These are phyloP conservation scores for Pyrenula massariospora DNA, from an alignment of 495 filamentous ascomycete species.

Conservation along the genomic window DNA sequence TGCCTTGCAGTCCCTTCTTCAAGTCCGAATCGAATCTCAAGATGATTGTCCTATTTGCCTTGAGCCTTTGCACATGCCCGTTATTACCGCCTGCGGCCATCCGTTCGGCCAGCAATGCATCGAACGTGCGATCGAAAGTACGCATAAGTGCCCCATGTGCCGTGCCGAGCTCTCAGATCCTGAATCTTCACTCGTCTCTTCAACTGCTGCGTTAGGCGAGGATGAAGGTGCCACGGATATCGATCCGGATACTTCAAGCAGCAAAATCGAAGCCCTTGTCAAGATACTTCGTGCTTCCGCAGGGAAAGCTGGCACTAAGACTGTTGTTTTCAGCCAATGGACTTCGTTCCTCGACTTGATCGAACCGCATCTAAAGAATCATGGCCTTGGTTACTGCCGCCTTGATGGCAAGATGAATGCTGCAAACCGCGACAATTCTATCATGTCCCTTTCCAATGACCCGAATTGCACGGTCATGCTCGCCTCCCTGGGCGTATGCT, in stretches of 20 bases:
- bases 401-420: conserved; percentile 78
- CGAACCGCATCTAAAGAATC: conserved; percentile 52
- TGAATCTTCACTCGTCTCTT: conserved; percentile 52
- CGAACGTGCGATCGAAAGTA: conserved; percentile 61
- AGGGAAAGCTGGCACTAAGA: conserved; percentile 59
- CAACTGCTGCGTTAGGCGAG: conserved; percentile 43
- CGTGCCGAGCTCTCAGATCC: conserved; percentile 47
- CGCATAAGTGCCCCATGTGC: conserved; percentile 83
- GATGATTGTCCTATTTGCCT: conserved; percentile 82
- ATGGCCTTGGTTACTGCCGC: conserved; percentile 53
- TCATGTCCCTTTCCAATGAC: conserved; percentile 53
- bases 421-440: conserved; percentile 54
- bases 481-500: conserved; percentile 70
- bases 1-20: conserved; percentile 66
- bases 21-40: conserved; percentile 66
- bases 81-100: conserved; percentile 86
- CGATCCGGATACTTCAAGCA: conserved; percentile 57
- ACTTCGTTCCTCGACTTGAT: conserved; percentile 78
- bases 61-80: conserved; percentile 58
- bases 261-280: conserved; percentile 75
- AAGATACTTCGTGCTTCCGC: conserved; percentile 65
- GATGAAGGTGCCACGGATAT: conserved; percentile 30
- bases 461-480: conserved; percentile 67
- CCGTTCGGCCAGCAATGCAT: conserved; percentile 69
- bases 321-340: conserved; percentile 90